Percentiles rank a stretch among this genome's conserved stretches.
Evolutionary conservation across 257 asterid species (phyloP).

Genomic region (Perilla frutescens): DNA sequence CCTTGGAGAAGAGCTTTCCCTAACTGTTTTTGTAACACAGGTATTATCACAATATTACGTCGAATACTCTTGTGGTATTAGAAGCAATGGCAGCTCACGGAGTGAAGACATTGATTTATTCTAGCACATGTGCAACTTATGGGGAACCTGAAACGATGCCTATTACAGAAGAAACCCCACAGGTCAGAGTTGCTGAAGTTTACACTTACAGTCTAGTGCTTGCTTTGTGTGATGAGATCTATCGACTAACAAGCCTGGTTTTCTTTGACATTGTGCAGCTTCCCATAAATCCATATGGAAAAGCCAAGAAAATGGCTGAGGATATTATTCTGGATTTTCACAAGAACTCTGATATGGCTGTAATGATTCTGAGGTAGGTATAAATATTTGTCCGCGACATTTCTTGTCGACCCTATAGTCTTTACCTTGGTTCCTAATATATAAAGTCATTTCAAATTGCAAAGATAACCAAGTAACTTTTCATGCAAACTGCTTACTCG

Average conservation of each 20-base stretch:
- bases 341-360: slow-evolving; percentile 86
- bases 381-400: neutral
- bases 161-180: slow-evolving; percentile 79
- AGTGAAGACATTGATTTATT: slow-evolving; percentile 75
- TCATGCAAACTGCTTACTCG: neutral
- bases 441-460: neutral
- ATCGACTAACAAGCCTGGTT: slow-evolving; percentile 9
- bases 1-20: neutral
- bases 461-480: neutral
- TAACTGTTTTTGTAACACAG: slow-evolving; percentile 47
- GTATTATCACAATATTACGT: slow-evolving; percentile 96
- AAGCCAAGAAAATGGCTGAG: slow-evolving; percentile 99
- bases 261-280: slow-evolving; percentile 49
- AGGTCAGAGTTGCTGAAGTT: slow-evolving; percentile 46
- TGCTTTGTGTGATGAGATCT: slow-evolving; percentile 21
- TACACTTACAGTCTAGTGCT: slow-evolving; percentile 1
- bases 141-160: slow-evolving; percentile 96
- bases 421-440: neutral
- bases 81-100: slow-evolving; percentile 80
- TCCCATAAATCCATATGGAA: slow-evolving; percentile 95
- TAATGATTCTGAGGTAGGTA: slow-evolving; percentile 83
- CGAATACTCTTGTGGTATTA: slow-evolving; percentile 78
- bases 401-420: neutral
- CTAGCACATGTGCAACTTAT: slow-evolving; percentile 94
- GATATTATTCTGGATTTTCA: slow-evolving; percentile 92